Conservation (phyloP, 306 rosid species). For the Ceratonia siliqua region DNA sequence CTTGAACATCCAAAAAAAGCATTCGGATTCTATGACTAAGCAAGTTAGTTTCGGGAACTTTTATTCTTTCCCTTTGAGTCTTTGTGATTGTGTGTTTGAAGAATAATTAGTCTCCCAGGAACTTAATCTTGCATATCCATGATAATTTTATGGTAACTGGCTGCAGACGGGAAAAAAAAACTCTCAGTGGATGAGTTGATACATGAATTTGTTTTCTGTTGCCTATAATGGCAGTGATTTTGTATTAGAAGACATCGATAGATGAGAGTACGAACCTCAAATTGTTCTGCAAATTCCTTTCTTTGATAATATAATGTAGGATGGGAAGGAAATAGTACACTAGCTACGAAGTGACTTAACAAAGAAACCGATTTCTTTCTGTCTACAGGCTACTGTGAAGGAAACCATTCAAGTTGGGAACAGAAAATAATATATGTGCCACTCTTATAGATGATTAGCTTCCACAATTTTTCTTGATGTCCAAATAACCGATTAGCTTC, state of each 20-base stretch:
- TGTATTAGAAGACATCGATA: not conserved
- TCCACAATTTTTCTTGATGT: not conserved
- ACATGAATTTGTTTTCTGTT: not conserved
- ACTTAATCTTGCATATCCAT: not conserved
- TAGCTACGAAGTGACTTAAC: not conserved
- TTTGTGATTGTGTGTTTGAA: constrained; percentile 2
- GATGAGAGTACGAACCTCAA: not conserved
- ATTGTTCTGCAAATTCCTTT: not conserved
- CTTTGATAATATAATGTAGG: not conserved
- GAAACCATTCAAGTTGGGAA: not conserved
- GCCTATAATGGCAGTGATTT: not conserved
- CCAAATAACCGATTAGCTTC: not conserved
- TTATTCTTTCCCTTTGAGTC: not conserved
- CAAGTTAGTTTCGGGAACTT: constrained; percentile 47
- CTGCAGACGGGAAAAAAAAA: too few relatives aligned
- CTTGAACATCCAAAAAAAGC: constrained; percentile 41
- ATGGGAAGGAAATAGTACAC: not conserved
- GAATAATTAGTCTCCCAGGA: not conserved
- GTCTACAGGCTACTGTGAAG: not conserved
- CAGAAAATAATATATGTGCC: not conserved
- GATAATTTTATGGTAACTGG: too few relatives aligned
- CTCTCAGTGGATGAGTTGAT: not conserved
- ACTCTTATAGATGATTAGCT: not conserved
- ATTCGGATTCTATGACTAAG: constrained; percentile 36
- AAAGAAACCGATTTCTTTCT: not conserved